Base-by-base conservation (phyloP, 31 red algal species). In the Asparagopsis taxiformis region DNA sequence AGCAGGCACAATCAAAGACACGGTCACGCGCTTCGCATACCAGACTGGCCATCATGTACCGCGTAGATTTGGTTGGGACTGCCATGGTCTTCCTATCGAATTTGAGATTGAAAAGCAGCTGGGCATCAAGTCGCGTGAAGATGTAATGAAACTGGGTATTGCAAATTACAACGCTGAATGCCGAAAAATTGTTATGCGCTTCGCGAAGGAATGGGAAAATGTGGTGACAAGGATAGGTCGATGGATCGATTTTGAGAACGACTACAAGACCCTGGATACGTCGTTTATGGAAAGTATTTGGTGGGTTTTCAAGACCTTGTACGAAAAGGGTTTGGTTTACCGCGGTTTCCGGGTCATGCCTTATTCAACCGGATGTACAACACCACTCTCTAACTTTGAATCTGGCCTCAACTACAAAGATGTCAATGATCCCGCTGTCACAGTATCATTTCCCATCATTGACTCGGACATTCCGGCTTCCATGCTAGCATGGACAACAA, bases 341-440 rank as follows among this genome's bases (percentile, higher is more conserved):
- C 87, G 87, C 24, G 96, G 96, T 52, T 99, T 94, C 54, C 59
- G 71, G 24, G 96, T 99, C 38, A 99, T 99, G 96, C 96, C 96
- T 3, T 99, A 94, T 43, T 94, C 91, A 16, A 94, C 87, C 22
- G 91, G 44, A n/a, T 92, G 87, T 54, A 91, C 81, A 9, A 99
- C 96, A 21, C 96, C 96, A 36, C 61, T 99, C 20, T 89, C 82
- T 24, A 99, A 99, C 57, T 99, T 99, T 67, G 96, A 99, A 70
- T 87, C 96, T 15, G 90, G 90, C n/a, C 57, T 95, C 20, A 94
- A 99, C 60, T 99, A 99, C 82, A 93, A 94, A 52, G 91, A 99
- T 25, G 92, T 92, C 21, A 66, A 88, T 50, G 96, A 99, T 59
- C 96, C 96, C 4, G 74, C 96, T 50, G 63, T 99, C 17, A 79